phyloP scores from a whole-genome alignment of 2,329 filamentous ascomycete genomes.

The Purpureocillium takamizusanense region DNA sequence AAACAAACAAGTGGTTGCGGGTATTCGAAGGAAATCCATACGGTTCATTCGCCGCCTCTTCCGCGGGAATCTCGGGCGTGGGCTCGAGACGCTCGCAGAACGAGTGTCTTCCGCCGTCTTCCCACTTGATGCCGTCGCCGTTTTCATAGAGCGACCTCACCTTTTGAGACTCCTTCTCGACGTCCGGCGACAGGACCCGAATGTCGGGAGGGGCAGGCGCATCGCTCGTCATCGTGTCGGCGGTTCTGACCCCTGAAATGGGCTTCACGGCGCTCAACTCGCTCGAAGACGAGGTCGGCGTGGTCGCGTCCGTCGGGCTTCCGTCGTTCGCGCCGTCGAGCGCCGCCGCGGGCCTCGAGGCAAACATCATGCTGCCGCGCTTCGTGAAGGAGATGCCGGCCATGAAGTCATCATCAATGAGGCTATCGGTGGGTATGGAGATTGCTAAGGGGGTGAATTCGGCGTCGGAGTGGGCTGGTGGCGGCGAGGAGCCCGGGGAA shows the following conservation, averaged over 20 bases:
- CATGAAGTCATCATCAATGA: conserved; percentile 51
- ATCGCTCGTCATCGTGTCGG: conserved; percentile 2
- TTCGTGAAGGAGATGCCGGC: conserved; percentile 51
- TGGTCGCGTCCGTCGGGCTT: conserved; percentile 7
- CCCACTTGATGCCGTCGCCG: conserved; percentile 42
- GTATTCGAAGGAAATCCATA: conserved; percentile 43
- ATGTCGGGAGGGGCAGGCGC: conserved; percentile 32
- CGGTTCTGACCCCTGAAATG: conserved; percentile 1
- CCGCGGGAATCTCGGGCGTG: conserved; percentile 40
- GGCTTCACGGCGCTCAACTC: not conserved
- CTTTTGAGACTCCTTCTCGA: conserved; percentile 57
- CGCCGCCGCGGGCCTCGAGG: conserved; percentile 28
- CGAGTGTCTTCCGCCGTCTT: conserved; percentile 39
- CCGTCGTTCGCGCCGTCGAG: conserved; percentile 11
- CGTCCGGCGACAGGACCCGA: conserved; percentile 42
- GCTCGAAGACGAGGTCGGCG: conserved; percentile 8
- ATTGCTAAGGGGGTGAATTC: conserved; percentile 44
- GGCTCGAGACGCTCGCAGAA: conserved; percentile 40
- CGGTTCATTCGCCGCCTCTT: conserved; percentile 45
- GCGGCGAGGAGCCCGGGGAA: conserved; percentile 13
- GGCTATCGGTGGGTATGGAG: conserved; percentile 44
- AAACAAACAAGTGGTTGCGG: conserved; percentile 4
- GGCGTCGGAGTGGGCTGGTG: conserved; percentile 16
- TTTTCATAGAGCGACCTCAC: conserved; percentile 58
- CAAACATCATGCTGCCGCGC: conserved; percentile 54